Conservation (phyloP, 225 moss, liverwort and hornwort genomes). For the Antitrichia curtipendula region DNA sequence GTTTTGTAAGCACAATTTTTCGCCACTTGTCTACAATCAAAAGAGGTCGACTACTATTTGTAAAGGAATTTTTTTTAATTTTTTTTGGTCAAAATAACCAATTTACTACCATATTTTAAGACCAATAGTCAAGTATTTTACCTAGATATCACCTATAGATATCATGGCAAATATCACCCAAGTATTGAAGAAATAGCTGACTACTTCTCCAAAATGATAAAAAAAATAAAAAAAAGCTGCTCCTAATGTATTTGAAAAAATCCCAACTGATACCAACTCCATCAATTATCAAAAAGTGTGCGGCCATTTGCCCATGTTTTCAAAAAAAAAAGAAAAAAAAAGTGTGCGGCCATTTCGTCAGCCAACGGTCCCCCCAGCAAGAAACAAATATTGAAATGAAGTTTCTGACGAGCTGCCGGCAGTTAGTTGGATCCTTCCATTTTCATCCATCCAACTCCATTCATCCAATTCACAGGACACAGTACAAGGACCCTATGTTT, state of each 20-base stretch:
- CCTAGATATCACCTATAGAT: neutral
- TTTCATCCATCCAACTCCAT: neutral
- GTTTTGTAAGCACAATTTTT: neutral
- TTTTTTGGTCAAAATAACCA: neutral
- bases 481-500: neutral
- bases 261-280: neutral
- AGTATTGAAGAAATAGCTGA: neutral
- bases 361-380: neutral
- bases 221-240: rapidly evolving
- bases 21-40: rapidly evolving
- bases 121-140: neutral
- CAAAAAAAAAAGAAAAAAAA: too few relatives aligned
- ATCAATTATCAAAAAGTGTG: neutral
- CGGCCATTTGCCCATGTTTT: too few relatives aligned
- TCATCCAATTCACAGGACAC: neutral
- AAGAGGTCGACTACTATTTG: neutral
- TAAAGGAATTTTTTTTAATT: too few relatives aligned
- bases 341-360: neutral
- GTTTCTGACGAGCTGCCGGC: neutral
- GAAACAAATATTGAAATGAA: neutral
- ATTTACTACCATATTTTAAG: rapidly evolving
- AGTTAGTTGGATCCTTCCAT: neutral
- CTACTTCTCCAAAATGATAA: neutral
- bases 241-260: neutral
- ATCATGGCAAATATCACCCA: neutral